Evolutionary conservation across 2,329 filamentous ascomycete genomes (phyloP).

Genomic region (Sporothrix protearum): DNA sequence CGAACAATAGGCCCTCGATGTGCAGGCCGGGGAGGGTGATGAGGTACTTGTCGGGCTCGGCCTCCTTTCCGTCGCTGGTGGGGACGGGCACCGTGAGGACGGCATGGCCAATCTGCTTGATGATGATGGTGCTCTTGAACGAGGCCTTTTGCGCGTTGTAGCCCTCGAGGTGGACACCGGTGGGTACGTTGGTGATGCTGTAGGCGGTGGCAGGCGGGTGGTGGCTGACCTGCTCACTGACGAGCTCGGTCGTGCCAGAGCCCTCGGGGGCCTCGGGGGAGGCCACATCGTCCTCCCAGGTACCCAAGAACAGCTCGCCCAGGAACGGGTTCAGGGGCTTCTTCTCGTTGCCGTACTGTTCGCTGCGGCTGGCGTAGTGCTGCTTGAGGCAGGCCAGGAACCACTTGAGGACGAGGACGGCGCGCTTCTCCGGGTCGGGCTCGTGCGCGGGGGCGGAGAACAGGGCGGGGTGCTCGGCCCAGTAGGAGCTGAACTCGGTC

Average conservation of each 20-base stretch:
- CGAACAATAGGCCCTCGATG: constrained; percentile 87
- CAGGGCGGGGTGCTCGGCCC: constrained; percentile 72
- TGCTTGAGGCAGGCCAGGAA: constrained; percentile 91
- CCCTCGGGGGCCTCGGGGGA: neutral
- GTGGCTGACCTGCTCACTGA: constrained; percentile 93
- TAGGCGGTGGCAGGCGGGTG: constrained; percentile 95
- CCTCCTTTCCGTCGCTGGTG: neutral
- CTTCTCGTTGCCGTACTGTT: constrained; percentile 85
- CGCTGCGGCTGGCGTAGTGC: constrained; percentile 71
- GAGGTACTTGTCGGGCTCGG: constrained; percentile 66
- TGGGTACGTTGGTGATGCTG: constrained; percentile 79
- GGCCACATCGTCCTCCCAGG: constrained; percentile 71
- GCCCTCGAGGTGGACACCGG: constrained; percentile 75
- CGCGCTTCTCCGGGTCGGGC: constrained; percentile 73
- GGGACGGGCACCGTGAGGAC: constrained; percentile 66
- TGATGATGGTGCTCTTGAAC: constrained; percentile 87
- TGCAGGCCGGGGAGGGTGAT: constrained; percentile 89
- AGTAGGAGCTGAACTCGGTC: constrained; percentile 78
- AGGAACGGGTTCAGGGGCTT: constrained; percentile 96
- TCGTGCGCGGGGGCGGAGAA: constrained; percentile 81
- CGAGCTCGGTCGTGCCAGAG: constrained; percentile 75
- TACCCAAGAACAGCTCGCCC: constrained; percentile 88
- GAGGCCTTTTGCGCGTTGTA: constrained; percentile 97
- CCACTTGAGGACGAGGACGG: constrained; percentile 89
- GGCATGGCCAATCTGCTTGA: constrained; percentile 92